Evolutionary conservation across 441 rosid species (phyloP), one percentile per base, ranked within the genome.

Genomic region (Bocquillonia castaneifolia): DNA sequence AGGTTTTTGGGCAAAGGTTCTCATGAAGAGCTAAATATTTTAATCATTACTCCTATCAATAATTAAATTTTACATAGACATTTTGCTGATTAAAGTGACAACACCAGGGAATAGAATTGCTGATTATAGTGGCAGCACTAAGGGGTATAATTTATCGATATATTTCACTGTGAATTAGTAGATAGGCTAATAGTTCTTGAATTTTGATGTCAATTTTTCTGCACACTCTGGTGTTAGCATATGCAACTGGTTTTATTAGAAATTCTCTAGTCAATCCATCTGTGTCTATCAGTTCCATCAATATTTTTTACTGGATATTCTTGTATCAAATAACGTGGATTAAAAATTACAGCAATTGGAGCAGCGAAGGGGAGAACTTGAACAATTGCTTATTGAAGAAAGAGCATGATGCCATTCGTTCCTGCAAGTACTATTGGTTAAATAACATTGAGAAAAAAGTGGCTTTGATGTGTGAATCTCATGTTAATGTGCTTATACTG

Each of bases 361-460:
- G 63, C 75, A 73, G 62, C 85, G 88, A 56, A 84, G 80, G 75
- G 88, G 77, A 73, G 96, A 89, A 65, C 84, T 89, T 53, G 88
- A 89, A 79, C 96, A 82, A 64, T 73, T 87, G 74, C 87, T 84
- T 26, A 2, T 84, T 57, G 62, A 62, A 28, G 83, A 82, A 66
- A 72, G 84, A 53, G 81, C 39, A 58, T 84, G 81, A 76, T n/a
- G 60, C 29, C 22, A 34, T n/a, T n/a, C n/a, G n/a, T 50, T 57
- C 53, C 25, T 42, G 52, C 8, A 64, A 37, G 40, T 47, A 17
- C 42, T 22, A 39, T 53, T 20, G 20, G 53, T 28, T 32, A 20
- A 32, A 62, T 36, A 3, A 8, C 61, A 55, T 34, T 17, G 36
- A 57, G 29, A 37, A 18, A 14, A 47, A 18, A 18, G 50, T 20